phyloP scores from a whole-genome alignment of 352 stramenopile species.

The Globisporangium cystogenes region DNA sequence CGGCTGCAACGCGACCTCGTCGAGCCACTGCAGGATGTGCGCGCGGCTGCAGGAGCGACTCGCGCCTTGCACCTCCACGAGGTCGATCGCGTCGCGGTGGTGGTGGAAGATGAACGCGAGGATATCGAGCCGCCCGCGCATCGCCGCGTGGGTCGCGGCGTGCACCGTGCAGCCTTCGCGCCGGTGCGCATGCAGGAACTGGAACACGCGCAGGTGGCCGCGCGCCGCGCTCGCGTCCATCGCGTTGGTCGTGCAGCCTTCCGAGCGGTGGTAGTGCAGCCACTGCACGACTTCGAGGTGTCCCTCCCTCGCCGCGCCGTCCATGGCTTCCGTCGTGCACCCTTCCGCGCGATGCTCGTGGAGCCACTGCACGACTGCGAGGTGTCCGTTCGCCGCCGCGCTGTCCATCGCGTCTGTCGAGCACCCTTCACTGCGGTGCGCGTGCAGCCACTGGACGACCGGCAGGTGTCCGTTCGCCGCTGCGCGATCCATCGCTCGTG shows the following conservation, averaged over 20 bases:
- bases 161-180: slow-evolving; percentile 5
- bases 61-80: slow-evolving; percentile 2
- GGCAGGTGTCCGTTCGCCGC: neutral
- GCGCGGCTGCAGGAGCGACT: slow-evolving; percentile 1
- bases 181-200: slow-evolving; percentile 6
- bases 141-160: slow-evolving; percentile 4
- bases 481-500: neutral
- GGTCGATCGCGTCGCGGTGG: slow-evolving; percentile 6
- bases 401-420: slow-evolving; percentile 3
- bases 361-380: neutral
- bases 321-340: neutral
- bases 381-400: neutral
- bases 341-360: neutral
- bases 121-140: slow-evolving; percentile 2
- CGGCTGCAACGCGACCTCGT: slow-evolving; percentile 1
- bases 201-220: neutral
- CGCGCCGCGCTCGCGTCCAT: slow-evolving; percentile 7
- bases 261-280: slow-evolving; percentile 2
- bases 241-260: slow-evolving; percentile 4
- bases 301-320: neutral
- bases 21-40: slow-evolving; percentile 6
- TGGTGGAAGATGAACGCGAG: slow-evolving; percentile 7
- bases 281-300: slow-evolving; percentile 1
- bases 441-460: slow-evolving; percentile 1
- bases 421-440: slow-evolving; percentile 2